phyloP scores from a whole-genome alignment of 2,329 filamentous ascomycete genomes.

The Fusarium zealandicum region DNA sequence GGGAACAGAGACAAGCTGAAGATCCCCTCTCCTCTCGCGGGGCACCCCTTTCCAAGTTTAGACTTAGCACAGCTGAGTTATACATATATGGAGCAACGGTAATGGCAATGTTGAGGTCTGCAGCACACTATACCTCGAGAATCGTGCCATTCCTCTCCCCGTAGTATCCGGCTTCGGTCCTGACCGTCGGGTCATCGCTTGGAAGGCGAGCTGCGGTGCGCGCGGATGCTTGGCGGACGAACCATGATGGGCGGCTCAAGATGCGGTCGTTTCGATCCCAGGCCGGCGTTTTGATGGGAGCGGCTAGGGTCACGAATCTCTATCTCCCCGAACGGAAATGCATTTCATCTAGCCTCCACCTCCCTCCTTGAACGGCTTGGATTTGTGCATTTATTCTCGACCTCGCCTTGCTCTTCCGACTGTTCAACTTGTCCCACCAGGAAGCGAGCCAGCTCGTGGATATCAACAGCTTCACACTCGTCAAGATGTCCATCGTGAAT shows the following conservation, averaged over 20 bases:
- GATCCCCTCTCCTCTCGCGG: not conserved
- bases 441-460: not conserved
- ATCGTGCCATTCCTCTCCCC: not conserved
- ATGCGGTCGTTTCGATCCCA: not conserved
- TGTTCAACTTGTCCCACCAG: not conserved
- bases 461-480: not conserved
- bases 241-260: not conserved
- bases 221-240: not conserved
- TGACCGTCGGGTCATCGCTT: not conserved
- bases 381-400: not conserved
- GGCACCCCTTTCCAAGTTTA: constrained; percentile 2
- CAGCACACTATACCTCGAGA: not conserved
- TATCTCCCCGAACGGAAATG: not conserved
- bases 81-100: not conserved
- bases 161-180: not conserved
- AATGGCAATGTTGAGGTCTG: not conserved
- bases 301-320: not conserved
- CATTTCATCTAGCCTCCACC: constrained; percentile 6
- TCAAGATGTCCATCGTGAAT: constrained; percentile 29
- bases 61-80: not conserved
- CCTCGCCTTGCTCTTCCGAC: not conserved
- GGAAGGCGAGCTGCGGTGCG: too few relatives aligned
- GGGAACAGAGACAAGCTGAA: too few relatives aligned
- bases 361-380: not conserved
- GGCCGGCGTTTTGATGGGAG: not conserved